Conservation (phyloP, 192 early-diverging fungal species). For the Gorgonomyces haynaldii region DNA sequence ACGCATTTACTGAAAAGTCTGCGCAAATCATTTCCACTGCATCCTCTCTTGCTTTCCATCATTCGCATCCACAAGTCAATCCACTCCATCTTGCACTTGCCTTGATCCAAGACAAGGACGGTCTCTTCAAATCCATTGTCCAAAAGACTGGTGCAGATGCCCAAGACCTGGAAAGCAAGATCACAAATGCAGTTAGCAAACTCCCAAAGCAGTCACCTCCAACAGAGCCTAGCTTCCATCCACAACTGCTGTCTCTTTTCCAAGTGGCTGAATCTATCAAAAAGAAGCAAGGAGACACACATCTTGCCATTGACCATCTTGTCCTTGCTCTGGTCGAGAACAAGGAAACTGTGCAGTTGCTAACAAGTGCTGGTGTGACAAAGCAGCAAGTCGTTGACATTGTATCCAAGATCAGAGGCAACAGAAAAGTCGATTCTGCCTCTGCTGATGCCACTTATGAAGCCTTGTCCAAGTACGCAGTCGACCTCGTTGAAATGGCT, state of each 20-base stretch:
- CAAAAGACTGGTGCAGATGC: slow-evolving; percentile 79
- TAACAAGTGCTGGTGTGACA: slow-evolving; percentile 57
- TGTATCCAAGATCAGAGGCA: slow-evolving; percentile 66
- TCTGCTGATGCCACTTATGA: slow-evolving; percentile 83
- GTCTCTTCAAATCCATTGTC: slow-evolving; percentile 62
- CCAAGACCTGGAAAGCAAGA: slow-evolving; percentile 55
- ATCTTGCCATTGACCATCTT: slow-evolving; percentile 79
- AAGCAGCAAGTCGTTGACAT: slow-evolving; percentile 63
- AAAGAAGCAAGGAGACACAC: slow-evolving; percentile 80
- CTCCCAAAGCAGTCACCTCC: slow-evolving; percentile 84
- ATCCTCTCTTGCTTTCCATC: slow-evolving; percentile 54
- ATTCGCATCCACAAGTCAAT: slow-evolving; percentile 60
- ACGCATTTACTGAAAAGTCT: slow-evolving; percentile 7
- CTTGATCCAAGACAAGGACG: slow-evolving; percentile 72
- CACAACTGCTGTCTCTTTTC: slow-evolving; percentile 50
- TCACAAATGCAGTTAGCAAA: slow-evolving; percentile 64
- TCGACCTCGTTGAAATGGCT: slow-evolving; percentile 75
- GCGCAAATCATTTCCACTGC: slow-evolving; percentile 11
- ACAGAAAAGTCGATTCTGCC: slow-evolving; percentile 69
- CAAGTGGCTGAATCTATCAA: slow-evolving; percentile 66
- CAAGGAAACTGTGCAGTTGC: slow-evolving; percentile 40
- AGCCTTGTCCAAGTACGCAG: slow-evolving; percentile 86
- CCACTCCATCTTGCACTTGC: slow-evolving; percentile 73
- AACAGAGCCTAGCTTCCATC: slow-evolving; percentile 51
- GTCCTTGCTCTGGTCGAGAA: slow-evolving; percentile 73